Evolutionary conservation across 176 grass and related monocot species (phyloP), one percentile per base, ranked within the genome.

Genomic region (Triticum timopheevii): DNA sequence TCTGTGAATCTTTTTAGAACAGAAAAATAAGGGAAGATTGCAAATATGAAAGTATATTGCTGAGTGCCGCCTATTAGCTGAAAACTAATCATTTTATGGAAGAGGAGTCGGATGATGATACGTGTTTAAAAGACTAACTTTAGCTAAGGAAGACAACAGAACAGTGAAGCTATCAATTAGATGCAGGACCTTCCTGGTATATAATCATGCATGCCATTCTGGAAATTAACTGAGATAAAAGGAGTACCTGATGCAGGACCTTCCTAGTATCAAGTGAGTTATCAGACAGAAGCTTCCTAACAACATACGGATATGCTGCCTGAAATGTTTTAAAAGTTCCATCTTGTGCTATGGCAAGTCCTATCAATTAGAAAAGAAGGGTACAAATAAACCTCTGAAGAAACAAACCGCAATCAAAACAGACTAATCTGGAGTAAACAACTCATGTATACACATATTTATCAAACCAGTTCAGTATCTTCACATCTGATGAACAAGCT

Each of bases 281-380:
- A 82, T 95, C 90, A 4, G 85, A 90, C 23, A 95, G 76, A 82
- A 95, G 93, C 75, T 92, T 92, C 83, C 28, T 78, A 40, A 90
- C 76, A 90, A 95, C 93, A 92, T 87, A 92, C 0, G 90, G 88
- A 69, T 95, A 95, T 87, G 93, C 90, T 75, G 90, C 86, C 86
- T 90, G 90, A 90, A 95, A 95, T 78, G 93, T 95, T 79, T 95
- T 95, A 77, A 95, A 95, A 65, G 69, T 90, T 66, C 61, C 58
- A 20, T 92, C 93, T 39, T 77, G 88, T 75, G 80, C 90, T 9
- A 92, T 49, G 3, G 93, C 93, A 72, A 95, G 76, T 72, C 93
- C 93, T 95, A 86, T 12, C 69, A 79, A 81, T 85, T 54, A 78
- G 8, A 77, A 67, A 90, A 64, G 13, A 13, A 66, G 13, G 25